Conservation (phyloP, 2,329 filamentous ascomycete species). For the Aspergillus sclerotialis region DNA sequence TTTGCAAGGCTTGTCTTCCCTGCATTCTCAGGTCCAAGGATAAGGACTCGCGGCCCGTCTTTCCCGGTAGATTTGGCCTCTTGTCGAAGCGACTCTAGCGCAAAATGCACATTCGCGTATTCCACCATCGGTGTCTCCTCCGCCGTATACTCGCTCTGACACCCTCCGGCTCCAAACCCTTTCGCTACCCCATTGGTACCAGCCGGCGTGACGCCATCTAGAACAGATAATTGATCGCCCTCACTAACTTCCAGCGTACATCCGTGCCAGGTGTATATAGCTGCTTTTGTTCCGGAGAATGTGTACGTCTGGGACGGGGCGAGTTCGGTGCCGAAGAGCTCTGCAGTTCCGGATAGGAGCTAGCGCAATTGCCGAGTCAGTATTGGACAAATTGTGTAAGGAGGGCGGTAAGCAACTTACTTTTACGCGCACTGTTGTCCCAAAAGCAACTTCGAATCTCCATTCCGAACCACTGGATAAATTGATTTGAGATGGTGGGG, state of each 20-base stretch:
- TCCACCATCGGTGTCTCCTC: constrained; percentile 76
- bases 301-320: constrained; percentile 71
- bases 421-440: constrained; percentile 47
- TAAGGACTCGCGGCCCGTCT: constrained; percentile 71
- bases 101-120: constrained; percentile 81
- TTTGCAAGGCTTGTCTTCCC: constrained; percentile 81
- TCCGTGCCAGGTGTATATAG: constrained; percentile 87
- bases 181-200: constrained; percentile 11
- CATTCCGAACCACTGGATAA: constrained; percentile 66
- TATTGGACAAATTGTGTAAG: not conserved
- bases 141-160: constrained; percentile 60
- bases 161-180: constrained; percentile 49
- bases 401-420: constrained; percentile 25
- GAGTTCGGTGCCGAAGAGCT: constrained; percentile 92
- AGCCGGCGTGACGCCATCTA: constrained; percentile 22
- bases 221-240: constrained; percentile 40
- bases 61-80: constrained; percentile 45
- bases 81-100: constrained; percentile 66
- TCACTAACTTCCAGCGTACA: constrained; percentile 75
- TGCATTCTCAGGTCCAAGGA: constrained; percentile 68
- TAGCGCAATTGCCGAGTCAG: too few species aligned
- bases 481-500: constrained; percentile 40
- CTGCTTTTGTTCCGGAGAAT: constrained; percentile 75
- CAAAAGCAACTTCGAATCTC: constrained; percentile 65
- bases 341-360: constrained; percentile 73